Conservation (phyloP, 768 basidiomycete species). For the Mycena latifolia region DNA sequence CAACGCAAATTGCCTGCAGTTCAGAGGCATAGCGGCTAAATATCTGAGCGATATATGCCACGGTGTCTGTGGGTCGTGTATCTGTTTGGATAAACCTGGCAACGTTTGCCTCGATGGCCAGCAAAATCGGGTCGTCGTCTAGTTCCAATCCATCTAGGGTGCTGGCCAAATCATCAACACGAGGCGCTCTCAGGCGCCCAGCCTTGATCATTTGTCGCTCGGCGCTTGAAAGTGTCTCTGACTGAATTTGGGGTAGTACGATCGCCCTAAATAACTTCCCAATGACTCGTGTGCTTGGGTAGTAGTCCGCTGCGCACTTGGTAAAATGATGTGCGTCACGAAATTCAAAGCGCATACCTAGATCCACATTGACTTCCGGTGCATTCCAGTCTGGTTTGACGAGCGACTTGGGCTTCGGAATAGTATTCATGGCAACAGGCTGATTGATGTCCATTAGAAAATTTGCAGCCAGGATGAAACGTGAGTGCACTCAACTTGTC, state of each 20-base stretch:
- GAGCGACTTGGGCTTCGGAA: constrained; percentile 57
- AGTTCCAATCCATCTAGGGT: constrained; percentile 36
- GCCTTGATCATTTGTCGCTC: constrained; percentile 35
- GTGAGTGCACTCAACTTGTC: constrained; percentile 40
- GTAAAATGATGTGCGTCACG: not conserved
- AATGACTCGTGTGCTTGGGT: constrained; percentile 66
- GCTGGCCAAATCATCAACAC: constrained; percentile 40
- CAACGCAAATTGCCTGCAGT: constrained; percentile 60
- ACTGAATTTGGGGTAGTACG: constrained; percentile 55
- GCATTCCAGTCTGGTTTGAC: constrained; percentile 74
- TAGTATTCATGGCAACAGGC: constrained; percentile 51
- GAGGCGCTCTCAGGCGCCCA: constrained; percentile 27
- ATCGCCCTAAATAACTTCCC: constrained; percentile 74
- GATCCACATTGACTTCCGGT: constrained; percentile 62
- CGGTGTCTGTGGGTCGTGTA: constrained; percentile 33
- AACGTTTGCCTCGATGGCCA: constrained; percentile 42
- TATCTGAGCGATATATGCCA: constrained; percentile 47
- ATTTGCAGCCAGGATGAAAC: not conserved
- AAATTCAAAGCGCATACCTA: constrained; percentile 6
- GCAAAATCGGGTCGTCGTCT: constrained; percentile 39
- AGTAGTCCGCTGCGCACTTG: constrained; percentile 50
- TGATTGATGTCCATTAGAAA: not conserved
- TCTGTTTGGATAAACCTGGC: constrained; percentile 46
- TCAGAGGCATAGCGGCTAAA: constrained; percentile 59
- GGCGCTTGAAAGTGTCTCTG: constrained; percentile 27